Evolutionary conservation across 129 eudicot species (phyloP), one percentile per base, ranked within the genome.

Genomic region (Solidago caesia): DNA sequence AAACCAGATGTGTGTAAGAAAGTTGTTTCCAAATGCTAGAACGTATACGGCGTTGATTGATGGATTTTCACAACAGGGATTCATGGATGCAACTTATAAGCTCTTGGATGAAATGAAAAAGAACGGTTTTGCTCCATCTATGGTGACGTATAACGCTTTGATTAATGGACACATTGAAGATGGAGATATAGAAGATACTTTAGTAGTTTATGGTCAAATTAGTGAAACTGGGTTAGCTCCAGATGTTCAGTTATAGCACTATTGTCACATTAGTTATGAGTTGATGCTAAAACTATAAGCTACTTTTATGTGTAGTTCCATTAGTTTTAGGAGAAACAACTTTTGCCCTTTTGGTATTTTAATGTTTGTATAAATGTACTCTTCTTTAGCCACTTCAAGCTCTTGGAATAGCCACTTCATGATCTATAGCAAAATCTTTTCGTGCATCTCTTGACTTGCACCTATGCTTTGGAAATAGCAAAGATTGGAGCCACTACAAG

Each of bases 11-110:
- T 81, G 76, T 4, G 44, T 57, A 42, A 88, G 97, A 80, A 94
- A 96, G 15, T 59, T 94, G 42, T 71, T 70, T 41, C 99, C 99
- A 0, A 94, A 94, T 75, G 91, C 85, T 80, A 88, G 88, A 75
- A 94, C 99, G 0, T 94, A 91, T 78, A 94, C 96, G 8, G 91
- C 99, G 11, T 75, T 94, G 74, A 82, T 94, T 84, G 89, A 88
- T 82, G 99, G 99, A 5, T 94, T 87, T 69, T 88, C 83, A 13
- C 97, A 91, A 65, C 89, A 94, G 76, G 99, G 99, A 6, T 82
- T 81, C 45, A 64, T 88, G 88, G 79, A 85, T 64, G 97, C 91
- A 81, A n/a, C 96, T 61, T 87, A 88, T 84, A 74, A 76, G 51
- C 46, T 91, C 25, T 77, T 95, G 68, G 78, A 81, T 67, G 94